Base-by-base conservation (phyloP, 352 stramenopile species). In the Phytophthora pini region DNA sequence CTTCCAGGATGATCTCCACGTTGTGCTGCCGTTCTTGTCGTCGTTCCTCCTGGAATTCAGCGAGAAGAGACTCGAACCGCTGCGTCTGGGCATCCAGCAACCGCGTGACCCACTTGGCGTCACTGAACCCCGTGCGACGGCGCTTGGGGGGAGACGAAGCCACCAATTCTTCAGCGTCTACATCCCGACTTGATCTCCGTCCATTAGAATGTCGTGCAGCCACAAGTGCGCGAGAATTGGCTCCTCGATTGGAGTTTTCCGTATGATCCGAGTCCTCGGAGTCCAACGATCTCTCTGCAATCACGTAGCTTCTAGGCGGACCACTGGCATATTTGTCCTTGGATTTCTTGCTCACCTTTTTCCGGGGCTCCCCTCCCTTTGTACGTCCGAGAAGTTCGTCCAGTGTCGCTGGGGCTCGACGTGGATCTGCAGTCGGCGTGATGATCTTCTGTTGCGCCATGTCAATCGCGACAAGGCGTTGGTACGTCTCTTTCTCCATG, bases 1-100 rank as follows among this genome's bases (percentile, higher is more conserved):
- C 57, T 53, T 78, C 61, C 10, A 81, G 41, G 34, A 81, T 77
- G 40, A 81, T 61, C 53, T 81, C 73, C 29, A 78, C 48, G 26
- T 77, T 78, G 40, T 79, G 70, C 31, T 79, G 65, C 0, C 73
- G 70, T 38, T 81, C 73, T 50, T 81, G 65, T 48, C 66, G 70
- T 11, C 73, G 61, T 22, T 81, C 73, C 17, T 81, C 70, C n/a
- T 76, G 70, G 15, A 81, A 81, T 17, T 81, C 73, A 5, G 54
- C 66, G 5, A 81, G 43, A 17, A 81, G 43, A 1, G 69, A 50
- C 29, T 81, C 70, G 22, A 81, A 77, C 11, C 73, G 69, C 24
- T 74, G 67, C 2, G 70, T 74, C 46, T 81, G 73, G 9, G 61
- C 64, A 15, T 78, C 56, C 24, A 81, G 38, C 27, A 81, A 56